Base-by-base conservation (phyloP, 2,329 filamentous ascomycete genomes). In the Fusarium succisae region DNA sequence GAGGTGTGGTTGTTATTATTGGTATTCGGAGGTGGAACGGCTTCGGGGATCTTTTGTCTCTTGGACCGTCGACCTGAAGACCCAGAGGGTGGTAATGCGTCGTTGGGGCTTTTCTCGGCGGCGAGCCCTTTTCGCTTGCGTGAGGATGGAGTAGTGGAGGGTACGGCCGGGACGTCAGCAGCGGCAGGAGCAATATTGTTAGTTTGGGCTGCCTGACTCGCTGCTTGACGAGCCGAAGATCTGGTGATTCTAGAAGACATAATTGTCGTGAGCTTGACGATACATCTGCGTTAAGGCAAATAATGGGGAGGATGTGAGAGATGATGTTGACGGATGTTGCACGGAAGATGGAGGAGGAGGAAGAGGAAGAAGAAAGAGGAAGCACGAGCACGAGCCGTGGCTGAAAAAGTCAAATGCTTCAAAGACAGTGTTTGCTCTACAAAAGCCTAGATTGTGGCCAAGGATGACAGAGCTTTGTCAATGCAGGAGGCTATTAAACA, bases 211-310 rank as follows among this genome's bases (percentile, higher is more conserved):
- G 86, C 85, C 81, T 86, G 87, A 81, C 84, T 90, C 82, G 94
- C 93, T 87, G 94, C 94, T 90, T 94, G 92, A 88, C 95, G 95
- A 87, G 95, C 93, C 84, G 95, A 93, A 81, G 95, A 96, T 88
- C 96, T 94, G 88, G 96, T 98, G 81, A 96, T 92, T 94, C 95
- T 98, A 90, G 91, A 87, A 91, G 94, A 94, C 95, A 98, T 98
- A 91, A 96, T 94, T 92, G 82, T 83, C 81, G 75, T 77, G 76
- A 76, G 80, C 76, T 77, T 81, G 71, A 70, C 60, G 74, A 75
- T 67, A 66, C 69, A 70, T 65, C 48, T 70, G 66, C 45, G 69
- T 67, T 66, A 70, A 73, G 53, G 68, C 59, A 73, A 68, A 66
- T 61, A 48, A 68, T 65, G 70, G 43, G 71, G 63, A 73, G 63